Conservation (phyloP, 2,329 filamentous ascomycete species). For the Endoconidiophora laricicola region DNA sequence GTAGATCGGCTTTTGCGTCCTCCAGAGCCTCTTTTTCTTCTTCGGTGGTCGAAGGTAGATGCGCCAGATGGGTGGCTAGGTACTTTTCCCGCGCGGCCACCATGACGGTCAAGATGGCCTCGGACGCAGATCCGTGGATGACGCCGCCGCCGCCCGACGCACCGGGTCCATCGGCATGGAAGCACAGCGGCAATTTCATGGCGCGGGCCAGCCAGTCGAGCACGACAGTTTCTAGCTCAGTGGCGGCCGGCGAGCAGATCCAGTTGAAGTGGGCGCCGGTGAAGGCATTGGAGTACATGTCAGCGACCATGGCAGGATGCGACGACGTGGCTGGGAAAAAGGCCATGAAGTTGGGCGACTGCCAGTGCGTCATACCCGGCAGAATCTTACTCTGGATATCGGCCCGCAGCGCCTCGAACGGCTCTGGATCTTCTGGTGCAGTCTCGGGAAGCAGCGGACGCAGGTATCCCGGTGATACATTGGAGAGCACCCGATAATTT, state of each 20-base stretch:
- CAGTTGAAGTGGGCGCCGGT: slow-evolving; percentile 91
- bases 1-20: slow-evolving; percentile 52
- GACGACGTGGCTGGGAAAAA: slow-evolving; percentile 77
- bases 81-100: slow-evolving; percentile 74
- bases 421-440: slow-evolving; percentile 49
- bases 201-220: slow-evolving; percentile 80
- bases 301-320: slow-evolving; percentile 74
- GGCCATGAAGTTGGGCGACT: slow-evolving; percentile 86
- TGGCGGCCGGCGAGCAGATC: slow-evolving; percentile 84
- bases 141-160: slow-evolving; percentile 66
- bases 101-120: slow-evolving; percentile 74
- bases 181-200: slow-evolving; percentile 56
- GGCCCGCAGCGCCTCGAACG: slow-evolving; percentile 62
- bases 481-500: slow-evolving; percentile 54
- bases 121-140: slow-evolving; percentile 83
- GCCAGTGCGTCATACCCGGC: slow-evolving; percentile 88
- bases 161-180: slow-evolving; percentile 43
- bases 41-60: slow-evolving; percentile 24
- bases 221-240: slow-evolving; percentile 83
- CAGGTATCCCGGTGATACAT: slow-evolving; percentile 73
- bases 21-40: slow-evolving; percentile 25
- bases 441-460: slow-evolving; percentile 55
- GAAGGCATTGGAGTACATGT: slow-evolving; percentile 82
- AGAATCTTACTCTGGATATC: slow-evolving; percentile 79
- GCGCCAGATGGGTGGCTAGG: slow-evolving; percentile 41